Evolutionary conservation across 495 filamentous ascomycete species (phyloP).

Genomic region (Collariella sp.): DNA sequence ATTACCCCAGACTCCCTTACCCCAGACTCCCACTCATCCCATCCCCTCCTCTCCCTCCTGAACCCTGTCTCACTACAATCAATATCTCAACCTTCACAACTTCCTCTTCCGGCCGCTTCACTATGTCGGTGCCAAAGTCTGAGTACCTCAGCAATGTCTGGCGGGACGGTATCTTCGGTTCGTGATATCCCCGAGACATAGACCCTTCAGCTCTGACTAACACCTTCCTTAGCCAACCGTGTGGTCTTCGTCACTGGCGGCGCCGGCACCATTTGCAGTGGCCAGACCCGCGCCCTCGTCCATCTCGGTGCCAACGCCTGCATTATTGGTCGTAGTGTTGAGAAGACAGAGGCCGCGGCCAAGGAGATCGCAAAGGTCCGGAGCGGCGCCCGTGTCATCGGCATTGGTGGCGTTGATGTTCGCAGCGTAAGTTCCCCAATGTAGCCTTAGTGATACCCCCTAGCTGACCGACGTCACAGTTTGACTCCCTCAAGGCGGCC

Average conservation of each 20-base stretch:
- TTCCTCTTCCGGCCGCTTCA: conserved; percentile 3
- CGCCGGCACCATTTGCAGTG: conserved; percentile 86
- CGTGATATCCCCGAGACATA: conserved; percentile 1
- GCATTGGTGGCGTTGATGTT: conserved; percentile 79
- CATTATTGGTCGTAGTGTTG: conserved; percentile 84
- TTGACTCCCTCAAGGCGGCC: conserved; percentile 59
- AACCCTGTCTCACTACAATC: too few species aligned
- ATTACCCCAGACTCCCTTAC: too few species aligned
- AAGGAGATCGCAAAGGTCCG: conserved; percentile 72
- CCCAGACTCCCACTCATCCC: too few species aligned
- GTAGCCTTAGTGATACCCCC: neutral
- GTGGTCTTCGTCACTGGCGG: conserved; percentile 95
- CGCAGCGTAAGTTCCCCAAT: conserved; percentile 37
- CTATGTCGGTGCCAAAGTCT: conserved; percentile 59
- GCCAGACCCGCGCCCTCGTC: conserved; percentile 83
- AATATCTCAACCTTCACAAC: neutral
- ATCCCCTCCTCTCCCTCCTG: too few species aligned
- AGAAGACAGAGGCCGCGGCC: conserved; percentile 76
- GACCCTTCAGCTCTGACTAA: neutral
- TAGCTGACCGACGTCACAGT: conserved; percentile 27
- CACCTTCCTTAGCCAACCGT: conserved; percentile 53
- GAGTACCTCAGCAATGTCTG: conserved; percentile 74
- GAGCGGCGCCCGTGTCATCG: conserved; percentile 70
- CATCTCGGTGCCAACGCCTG: conserved; percentile 87
- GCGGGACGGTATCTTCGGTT: conserved; percentile 80